These are phyloP conservation scores for Elongisporangium prolatum DNA, from an alignment of 352 stramenopile species.

Conservation along the genomic window DNA sequence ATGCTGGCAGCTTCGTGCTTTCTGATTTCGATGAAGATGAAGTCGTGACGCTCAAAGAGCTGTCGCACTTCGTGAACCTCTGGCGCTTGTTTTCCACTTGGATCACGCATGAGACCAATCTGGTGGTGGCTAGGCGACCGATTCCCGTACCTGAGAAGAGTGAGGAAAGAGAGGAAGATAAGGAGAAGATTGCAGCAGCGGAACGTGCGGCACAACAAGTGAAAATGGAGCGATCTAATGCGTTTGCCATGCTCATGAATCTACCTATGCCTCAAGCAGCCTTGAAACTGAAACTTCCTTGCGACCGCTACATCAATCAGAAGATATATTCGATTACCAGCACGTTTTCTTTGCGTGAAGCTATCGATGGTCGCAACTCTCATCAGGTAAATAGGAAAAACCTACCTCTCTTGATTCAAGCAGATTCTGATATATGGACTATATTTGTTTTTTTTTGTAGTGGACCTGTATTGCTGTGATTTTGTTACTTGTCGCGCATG, in stretches of 20 bases:
- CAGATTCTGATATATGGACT: constrained; percentile 1
- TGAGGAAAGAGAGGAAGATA: constrained; percentile 14
- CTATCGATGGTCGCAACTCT: constrained; percentile 59
- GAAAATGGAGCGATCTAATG: constrained; percentile 58
- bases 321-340: constrained; percentile 50
- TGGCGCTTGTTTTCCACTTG: constrained; percentile 66
- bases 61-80: constrained; percentile 66
- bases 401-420: background rate
- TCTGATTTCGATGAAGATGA: constrained; percentile 72
- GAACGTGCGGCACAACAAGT: constrained; percentile 42
- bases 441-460: constrained; percentile 15
- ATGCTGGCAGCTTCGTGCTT: constrained; percentile 45
- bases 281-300: constrained; percentile 39
- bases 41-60: constrained; percentile 59
- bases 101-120: constrained; percentile 67
- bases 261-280: constrained; percentile 48
- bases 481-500: constrained; percentile 59
- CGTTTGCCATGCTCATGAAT: constrained; percentile 56
- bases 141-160: constrained; percentile 13
- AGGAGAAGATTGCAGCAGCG: constrained; percentile 33
- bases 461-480: constrained; percentile 66
- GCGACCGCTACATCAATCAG: constrained; percentile 48
- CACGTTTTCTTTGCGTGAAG: constrained; percentile 52
- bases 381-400: constrained; percentile 37
- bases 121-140: constrained; percentile 40